Base-by-base conservation (phyloP, 352 stramenopile species). In the Phytophthora tubulina region DNA sequence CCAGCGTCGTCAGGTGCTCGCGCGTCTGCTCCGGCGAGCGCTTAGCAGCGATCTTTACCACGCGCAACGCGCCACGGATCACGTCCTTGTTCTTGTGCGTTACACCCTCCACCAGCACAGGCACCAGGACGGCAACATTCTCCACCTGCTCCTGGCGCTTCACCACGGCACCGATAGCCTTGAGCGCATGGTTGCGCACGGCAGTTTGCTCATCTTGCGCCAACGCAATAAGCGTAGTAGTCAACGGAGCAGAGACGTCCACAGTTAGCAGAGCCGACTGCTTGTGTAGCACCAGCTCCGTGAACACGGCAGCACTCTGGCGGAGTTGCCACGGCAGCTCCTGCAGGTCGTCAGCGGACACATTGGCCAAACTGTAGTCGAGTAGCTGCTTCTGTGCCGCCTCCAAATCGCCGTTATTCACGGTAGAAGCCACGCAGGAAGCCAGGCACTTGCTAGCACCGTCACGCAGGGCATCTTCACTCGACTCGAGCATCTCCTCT, bases 51-150 rank as follows among this genome's bases (percentile, higher is more conserved):
- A 86, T 64, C 74, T 97, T 96, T 49, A 82, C 78, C 44, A 95
- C 87, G 53, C 88, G 82, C 66, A 93, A 74, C 17, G 89, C 81
- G 14, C 78, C 77, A 71, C 90, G 90, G 72, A 78, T 78, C 66
- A 95, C 82, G 63, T 96, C 88, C 73, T 97, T 95, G 85, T 91
- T 90, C 48, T 80, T 79, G 75, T 96, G 79, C 36, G 70, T 69
- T 58, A 96, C 86, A 41, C 78, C 70, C 32, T 88, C 72, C 33
- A 85, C 78, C 3, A 96, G 67, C n/a, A 94, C 77, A 27, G 78
- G 72, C 14, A 95, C 73, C 54, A 95, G 80, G 46, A 65, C 39
- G 13, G 61, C 48, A 51, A 77, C 38, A 56, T 73, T 62, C 3
- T 80, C 62, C 10, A 79, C 67, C 13, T 62, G 55, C 17, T 78